Evolutionary conservation across 345 rosid species (phyloP), one percentile per base, ranked within the genome.

Genomic region (Sonneratia alba): DNA sequence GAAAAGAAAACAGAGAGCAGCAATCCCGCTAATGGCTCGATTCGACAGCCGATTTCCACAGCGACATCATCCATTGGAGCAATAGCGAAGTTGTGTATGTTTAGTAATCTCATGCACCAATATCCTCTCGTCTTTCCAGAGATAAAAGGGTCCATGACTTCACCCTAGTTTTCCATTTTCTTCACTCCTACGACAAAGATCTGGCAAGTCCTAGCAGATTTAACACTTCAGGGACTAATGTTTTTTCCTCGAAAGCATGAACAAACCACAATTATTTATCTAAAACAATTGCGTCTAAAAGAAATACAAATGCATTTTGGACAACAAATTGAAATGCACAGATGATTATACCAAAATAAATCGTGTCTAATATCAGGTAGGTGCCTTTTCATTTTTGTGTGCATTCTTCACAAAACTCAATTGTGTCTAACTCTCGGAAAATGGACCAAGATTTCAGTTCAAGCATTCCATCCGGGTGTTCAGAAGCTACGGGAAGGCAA

Each of bases 1-100:
- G 76, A 67, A 61, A 64, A 27, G 79, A 79, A 51, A 48, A 70
- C 73, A 79, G 75, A 65, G 82, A 79, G 49, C 82, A 79, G 27
- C 78, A 78, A 37, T 76, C 76, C 55, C 59, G 62, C 74, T 65
- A 71, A 7, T 79, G 82, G 79, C 76, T 79, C 57, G 82, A 79
- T 67, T 77, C 79, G 3, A 62, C 73, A 2, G 70, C 59, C 59
- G 55, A 14, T 0, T 75, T 48, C 69, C 79, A 74, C 74, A 68
- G 66, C 53, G 72, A 77, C 72, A 64, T 76, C 38, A 56, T 80
- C 10, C 74, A 69, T 4, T 74, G 80, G 80, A 77, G 74, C 80
- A 27, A 69, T 53, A 55, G 55, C 21, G 74, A 65, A 74, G 74
- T 77, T 27, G 83, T 74, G 83, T 77, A 80, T 73, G 78, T 77